Conservation (phyloP, 768 basidiomycete genomes). For the Neoboletus subvelutipes region DNA sequence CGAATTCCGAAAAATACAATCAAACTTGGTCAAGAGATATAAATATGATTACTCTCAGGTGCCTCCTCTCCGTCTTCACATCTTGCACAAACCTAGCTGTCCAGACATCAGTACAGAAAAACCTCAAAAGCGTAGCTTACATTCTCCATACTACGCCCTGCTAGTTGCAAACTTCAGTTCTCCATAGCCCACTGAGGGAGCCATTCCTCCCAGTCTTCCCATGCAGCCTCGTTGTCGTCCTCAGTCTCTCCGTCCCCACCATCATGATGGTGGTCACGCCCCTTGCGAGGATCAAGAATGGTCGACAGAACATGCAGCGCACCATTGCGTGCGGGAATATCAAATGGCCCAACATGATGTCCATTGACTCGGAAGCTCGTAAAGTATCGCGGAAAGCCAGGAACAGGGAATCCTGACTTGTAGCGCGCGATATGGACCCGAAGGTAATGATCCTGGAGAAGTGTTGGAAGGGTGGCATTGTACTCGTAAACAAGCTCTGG, state of each 20-base stretch:
- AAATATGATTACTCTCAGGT: too few relatives aligned
- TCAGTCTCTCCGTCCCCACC: neutral
- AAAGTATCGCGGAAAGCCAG: conserved; percentile 3
- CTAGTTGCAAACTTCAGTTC: neutral
- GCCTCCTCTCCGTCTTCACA: too few relatives aligned
- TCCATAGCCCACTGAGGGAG: conserved; percentile 16
- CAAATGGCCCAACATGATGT: conserved; percentile 2
- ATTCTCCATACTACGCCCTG: neutral
- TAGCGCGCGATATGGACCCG: conserved; percentile 10
- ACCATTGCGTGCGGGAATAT: conserved; percentile 15
- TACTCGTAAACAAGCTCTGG: conserved; percentile 14
- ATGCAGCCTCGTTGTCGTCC: neutral
- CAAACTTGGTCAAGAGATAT: neutral
- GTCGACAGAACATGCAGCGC: conserved; percentile 12
- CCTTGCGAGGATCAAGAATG: conserved; percentile 13
- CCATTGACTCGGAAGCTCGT: conserved; percentile 14
- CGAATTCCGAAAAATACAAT: neutral
- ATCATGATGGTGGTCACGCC: neutral
- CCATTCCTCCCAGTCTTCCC: conserved; percentile 18
- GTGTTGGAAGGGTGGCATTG: conserved; percentile 11
- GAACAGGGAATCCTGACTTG: conserved; percentile 5
- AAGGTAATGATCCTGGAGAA: conserved; percentile 6
- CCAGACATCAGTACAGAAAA: neutral
- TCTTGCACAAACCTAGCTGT: neutral
- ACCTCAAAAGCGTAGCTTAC: neutral